Evolutionary conservation across 1,139 yeast genomes (phyloP), one percentile per base, ranked within the genome.

Genomic region (Hansenula sp.): DNA sequence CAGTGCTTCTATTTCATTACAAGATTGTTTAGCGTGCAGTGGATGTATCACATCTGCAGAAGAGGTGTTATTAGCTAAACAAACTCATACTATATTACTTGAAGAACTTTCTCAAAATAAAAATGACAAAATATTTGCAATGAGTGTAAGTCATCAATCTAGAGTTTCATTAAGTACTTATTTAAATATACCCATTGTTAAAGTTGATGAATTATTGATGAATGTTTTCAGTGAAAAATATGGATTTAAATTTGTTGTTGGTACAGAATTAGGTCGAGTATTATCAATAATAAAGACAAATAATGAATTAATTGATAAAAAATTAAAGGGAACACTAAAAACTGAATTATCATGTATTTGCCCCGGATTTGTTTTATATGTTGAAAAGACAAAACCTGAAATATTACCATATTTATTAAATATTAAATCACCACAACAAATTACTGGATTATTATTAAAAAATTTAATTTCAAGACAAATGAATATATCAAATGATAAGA

Each of bases 21-120:
- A 90, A 10, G 99, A 92, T 66, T 92, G 99, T 62, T 68, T 92
- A 39, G 98, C 98, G 0, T 92, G 99, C 57, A 82, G 95, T 4
- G 99, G 99, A 2, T 92, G 99, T 61, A 89, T 92, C 45, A 92
- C 98, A 0, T 86, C 96, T 11, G 95, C 97, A 13, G 99, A 92
- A 58, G 96, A 90, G 51, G 90, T 92, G 18, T 66, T 92, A 39
- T 86, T 92, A 32, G 88, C 96, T 3, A 82, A 88, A 52, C 98
- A 92, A 61, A 86, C 95, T 29, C 95, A 90, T 55, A 77, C 75
- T 27, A 94, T 89, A 53, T 71, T 92, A 39, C 52, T 87, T 24
- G 73, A 77, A 38, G 86, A 82, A 20, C 64, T 87, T 36, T 59
- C 60, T 12, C 14, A 29, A 18, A 60, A 66, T 22, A 45, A 52